Base-by-base conservation (phyloP, 2,329 filamentous ascomycete species). In the Sarocladium kiliense region DNA sequence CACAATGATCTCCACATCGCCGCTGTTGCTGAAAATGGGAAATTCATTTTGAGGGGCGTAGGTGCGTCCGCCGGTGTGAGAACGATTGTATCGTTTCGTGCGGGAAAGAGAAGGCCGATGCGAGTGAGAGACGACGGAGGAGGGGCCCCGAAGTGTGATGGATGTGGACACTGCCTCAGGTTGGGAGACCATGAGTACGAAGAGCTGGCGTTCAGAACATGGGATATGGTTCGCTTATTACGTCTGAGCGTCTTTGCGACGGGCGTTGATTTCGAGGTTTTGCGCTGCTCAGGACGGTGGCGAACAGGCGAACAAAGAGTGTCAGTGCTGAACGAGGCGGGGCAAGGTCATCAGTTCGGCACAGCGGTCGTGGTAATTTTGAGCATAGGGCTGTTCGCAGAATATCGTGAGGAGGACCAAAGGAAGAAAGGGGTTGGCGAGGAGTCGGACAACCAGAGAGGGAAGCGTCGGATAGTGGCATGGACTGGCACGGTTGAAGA, bases 1-100 rank as follows among this genome's bases (percentile, higher is more conserved):
- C 64, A 97, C 82, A 55, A 93, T 67, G 59, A 97, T 91, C 72
- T 97, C 93, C 65, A 97, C 91, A 71, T 97, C 92, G 66, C 93
- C 93, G 36, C 89, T 93, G 64, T 92, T 87, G 51, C 85, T 86
- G 71, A 97, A 97, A 66, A 95, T 76, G 21, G 93, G 93, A 63
- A 97, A 97, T 68, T 97, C 92, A 68, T 97, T 97, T 66, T 89
- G 88, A 41, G 88, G 82, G 23, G 84, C 74, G 65, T 87, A 85
- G 18, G 83, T 81, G 30, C 79, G 84, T 58, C 86, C 86, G 56
- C 90, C 90, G 64, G 87, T 84, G 67, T 94, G 89, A 49, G 90
- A 94, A 59, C 90, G 87, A 67, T 88, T 87, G 65, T 91, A 89
- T 62, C 90, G 85, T 70, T 89, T 88, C 37, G 71, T 70, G 60